A percentile compares a stretch with the other conserved stretches of the same genome.
phyloP scores from a whole-genome alignment of 164 flowering plant genomes.

The Chloranthus sessilifolius region DNA sequence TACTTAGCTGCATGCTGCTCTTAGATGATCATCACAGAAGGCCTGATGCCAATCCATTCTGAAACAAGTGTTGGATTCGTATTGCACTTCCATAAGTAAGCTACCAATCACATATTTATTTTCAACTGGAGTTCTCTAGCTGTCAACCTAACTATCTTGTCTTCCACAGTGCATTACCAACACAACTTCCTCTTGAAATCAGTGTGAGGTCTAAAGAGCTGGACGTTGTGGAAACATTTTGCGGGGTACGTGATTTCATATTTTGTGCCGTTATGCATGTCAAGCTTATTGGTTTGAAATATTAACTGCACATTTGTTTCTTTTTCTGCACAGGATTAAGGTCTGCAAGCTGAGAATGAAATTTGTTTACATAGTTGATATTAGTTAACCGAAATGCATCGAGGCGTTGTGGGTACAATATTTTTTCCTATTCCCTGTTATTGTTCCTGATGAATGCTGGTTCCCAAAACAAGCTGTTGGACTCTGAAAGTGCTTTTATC shows the following conservation, averaged over 20 bases:
- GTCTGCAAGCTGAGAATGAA: conserved; percentile 22
- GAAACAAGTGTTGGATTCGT: conserved; percentile 55
- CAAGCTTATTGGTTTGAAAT: no score
- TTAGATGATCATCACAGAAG: conserved; percentile 39
- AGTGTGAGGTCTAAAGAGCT: conserved; percentile 1
- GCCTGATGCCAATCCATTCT: conserved; percentile 50
- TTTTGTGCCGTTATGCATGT: neutral
- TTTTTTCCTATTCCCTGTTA: conserved; percentile 15
- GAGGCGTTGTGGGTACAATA: no score
- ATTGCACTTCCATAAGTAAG: conserved; percentile 52
- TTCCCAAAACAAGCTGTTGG: no score
- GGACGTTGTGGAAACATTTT: conserved; percentile 25
- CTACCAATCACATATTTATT: neutral
- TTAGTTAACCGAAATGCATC: conserved; percentile 10
- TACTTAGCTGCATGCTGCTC: conserved; percentile 58
- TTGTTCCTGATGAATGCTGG: conserved; percentile 24
- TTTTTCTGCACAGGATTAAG: conserved; percentile 40
- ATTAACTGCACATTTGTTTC: neutral
- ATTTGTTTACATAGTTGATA: conserved; percentile 21
- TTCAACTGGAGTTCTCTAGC: neutral
- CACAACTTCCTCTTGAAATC: conserved; percentile 26
- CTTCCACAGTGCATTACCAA: conserved; percentile 41
- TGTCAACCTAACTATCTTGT: neutral
- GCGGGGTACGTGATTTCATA: conserved; percentile 31
- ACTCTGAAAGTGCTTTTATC: neutral